Conservation (phyloP, 2,329 filamentous ascomycete genomes). For the Peltaster fructicola region DNA sequence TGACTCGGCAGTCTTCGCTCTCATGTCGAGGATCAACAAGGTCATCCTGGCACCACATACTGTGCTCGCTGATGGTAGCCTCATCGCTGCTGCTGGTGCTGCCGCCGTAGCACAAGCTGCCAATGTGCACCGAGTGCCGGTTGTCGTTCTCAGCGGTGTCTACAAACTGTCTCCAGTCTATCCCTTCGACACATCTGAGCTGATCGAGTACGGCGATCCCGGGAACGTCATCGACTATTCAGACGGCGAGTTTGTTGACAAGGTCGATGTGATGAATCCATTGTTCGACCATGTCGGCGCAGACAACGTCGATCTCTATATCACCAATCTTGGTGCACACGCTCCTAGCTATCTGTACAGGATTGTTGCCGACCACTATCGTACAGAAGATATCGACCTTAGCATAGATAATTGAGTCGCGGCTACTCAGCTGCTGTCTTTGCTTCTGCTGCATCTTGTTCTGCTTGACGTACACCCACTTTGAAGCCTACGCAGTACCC, state of each 20-base stretch:
- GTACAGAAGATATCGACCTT: slow-evolving; percentile 49
- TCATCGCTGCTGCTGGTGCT: slow-evolving; percentile 72
- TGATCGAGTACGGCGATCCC: slow-evolving; percentile 77
- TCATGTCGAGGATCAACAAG: slow-evolving; percentile 92
- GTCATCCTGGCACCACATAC: slow-evolving; percentile 79
- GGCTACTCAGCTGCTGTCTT: too few relatives aligned
- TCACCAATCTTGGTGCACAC: slow-evolving; percentile 65
- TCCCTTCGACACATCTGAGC: slow-evolving; percentile 60
- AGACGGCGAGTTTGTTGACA: slow-evolving; percentile 61
- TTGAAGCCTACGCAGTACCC: too few relatives aligned
- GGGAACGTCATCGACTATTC: slow-evolving; percentile 36
- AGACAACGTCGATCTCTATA: slow-evolving; percentile 61
- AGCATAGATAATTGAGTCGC: slow-evolving; percentile 1
- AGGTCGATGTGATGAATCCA: slow-evolving; percentile 61
- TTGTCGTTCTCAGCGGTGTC: slow-evolving; percentile 76
- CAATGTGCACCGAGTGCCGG: slow-evolving; percentile 61
- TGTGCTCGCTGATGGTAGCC: slow-evolving; percentile 68
- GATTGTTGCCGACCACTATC: slow-evolving; percentile 60
- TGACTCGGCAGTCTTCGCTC: slow-evolving; percentile 72
- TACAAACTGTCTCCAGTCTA: slow-evolving; percentile 90
- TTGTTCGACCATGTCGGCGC: slow-evolving; percentile 68
- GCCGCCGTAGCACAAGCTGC: slow-evolving; percentile 71
- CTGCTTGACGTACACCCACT: too few relatives aligned
- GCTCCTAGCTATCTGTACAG: slow-evolving; percentile 55
- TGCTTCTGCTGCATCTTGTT: too few relatives aligned